Conservation (phyloP, 345 rosid species). For the Viola odorata region DNA sequence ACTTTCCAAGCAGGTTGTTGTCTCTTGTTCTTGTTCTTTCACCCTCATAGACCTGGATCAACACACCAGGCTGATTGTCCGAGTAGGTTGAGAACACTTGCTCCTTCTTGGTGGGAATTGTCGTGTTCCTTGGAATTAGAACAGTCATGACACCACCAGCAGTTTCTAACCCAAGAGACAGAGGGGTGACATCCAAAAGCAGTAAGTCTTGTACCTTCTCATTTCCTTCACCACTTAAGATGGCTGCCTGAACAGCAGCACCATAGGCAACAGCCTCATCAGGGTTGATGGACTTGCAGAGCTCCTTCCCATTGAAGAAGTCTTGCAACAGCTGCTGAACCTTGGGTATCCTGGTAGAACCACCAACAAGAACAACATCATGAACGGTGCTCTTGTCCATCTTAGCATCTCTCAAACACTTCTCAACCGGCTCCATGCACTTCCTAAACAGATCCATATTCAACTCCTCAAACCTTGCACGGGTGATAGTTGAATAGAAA, state of each 20-base stretch:
- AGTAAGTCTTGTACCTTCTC: slow-evolving; percentile 35
- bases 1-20: slow-evolving; percentile 34
- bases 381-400: slow-evolving; percentile 44
- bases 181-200: slow-evolving; percentile 32
- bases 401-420: slow-evolving; percentile 48
- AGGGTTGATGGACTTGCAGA: slow-evolving; percentile 45
- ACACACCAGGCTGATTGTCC: slow-evolving; percentile 37
- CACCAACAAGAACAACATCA: slow-evolving; percentile 53
- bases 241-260: slow-evolving; percentile 41
- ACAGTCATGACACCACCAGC: slow-evolving; percentile 42
- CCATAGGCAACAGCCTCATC: slow-evolving; percentile 44
- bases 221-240: slow-evolving; percentile 30
- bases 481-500: slow-evolving; percentile 40
- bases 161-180: slow-evolving; percentile 33
- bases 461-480: slow-evolving; percentile 44
- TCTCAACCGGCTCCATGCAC: slow-evolving; percentile 50
- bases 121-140: slow-evolving; percentile 34
- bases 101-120: slow-evolving; percentile 39
- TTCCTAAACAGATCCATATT: slow-evolving; percentile 50
- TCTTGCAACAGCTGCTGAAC: slow-evolving; percentile 42
- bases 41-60: slow-evolving; percentile 38
- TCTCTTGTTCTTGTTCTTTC: slow-evolving; percentile 35
- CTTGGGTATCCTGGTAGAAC: slow-evolving; percentile 52
- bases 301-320: slow-evolving; percentile 39
- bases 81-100: slow-evolving; percentile 35